Percentiles rank a stretch among this genome's conserved stretches.
These are phyloP conservation scores for Globisporangium abappressorium DNA, from an alignment of 352 stramenopile genomes.

Conservation along the genomic window DNA sequence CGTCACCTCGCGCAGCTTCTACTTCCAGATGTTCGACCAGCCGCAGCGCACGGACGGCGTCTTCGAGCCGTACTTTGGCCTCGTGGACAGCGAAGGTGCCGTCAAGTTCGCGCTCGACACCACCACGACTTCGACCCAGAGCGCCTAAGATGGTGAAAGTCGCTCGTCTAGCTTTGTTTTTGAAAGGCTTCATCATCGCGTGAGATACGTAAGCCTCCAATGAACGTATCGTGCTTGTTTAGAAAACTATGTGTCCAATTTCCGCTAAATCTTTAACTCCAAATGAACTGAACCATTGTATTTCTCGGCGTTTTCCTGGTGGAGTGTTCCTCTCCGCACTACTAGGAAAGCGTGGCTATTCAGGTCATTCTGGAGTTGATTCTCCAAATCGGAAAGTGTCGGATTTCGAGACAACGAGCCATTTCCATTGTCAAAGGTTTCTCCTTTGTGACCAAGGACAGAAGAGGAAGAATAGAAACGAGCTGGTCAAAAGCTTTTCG, in stretches of 20 bases:
- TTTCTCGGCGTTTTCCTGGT: too few species aligned
- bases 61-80: constrained; percentile 53
- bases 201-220: not conserved
- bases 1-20: constrained; percentile 32
- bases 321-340: too few species aligned
- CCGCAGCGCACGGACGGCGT: constrained; percentile 34
- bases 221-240: not conserved
- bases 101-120: constrained; percentile 37
- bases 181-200: not conserved
- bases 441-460: too few species aligned
- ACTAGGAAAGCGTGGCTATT: too few species aligned
- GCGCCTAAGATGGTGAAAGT: not conserved
- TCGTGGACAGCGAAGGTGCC: constrained; percentile 31
- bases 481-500: too few species aligned
- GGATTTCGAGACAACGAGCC: too few species aligned
- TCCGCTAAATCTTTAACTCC: not conserved
- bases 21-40: constrained; percentile 68
- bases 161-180: not conserved
- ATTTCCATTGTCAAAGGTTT: too few species aligned
- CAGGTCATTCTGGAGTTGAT: too few species aligned
- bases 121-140: not conserved
- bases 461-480: too few species aligned
- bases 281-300: not conserved
- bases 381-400: not conserved
- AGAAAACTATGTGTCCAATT: not conserved